Percentiles rank a stretch among this genome's conserved stretches.
Conservation (phyloP, 352 stramenopile genomes). For the Phytophthora niederhauseri region DNA sequence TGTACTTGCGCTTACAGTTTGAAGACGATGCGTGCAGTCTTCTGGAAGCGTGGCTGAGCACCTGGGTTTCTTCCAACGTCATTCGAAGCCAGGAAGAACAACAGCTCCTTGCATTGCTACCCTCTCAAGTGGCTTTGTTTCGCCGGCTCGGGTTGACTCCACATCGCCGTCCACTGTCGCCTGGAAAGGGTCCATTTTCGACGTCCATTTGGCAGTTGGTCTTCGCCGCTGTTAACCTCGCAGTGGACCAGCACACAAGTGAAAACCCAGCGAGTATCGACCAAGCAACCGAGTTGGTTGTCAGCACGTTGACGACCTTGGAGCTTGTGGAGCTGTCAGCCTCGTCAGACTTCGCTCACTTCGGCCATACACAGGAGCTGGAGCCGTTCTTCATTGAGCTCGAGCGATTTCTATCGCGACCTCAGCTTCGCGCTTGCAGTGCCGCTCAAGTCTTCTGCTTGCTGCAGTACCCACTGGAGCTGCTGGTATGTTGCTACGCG, state of each 20-base stretch:
- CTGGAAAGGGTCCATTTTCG: conserved; percentile 1
- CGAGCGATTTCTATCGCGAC: conserved; percentile 23
- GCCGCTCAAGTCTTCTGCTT: conserved; percentile 35
- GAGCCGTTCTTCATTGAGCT: conserved; percentile 30
- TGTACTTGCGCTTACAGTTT: conserved; percentile 76
- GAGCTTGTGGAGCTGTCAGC: conserved; percentile 47
- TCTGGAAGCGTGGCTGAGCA: conserved; percentile 46
- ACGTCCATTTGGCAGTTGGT: conserved; percentile 42
- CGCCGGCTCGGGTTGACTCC: conserved; percentile 33
- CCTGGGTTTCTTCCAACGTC: conserved; percentile 53
- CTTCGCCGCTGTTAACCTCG: conserved; percentile 31
- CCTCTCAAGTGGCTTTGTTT: conserved; percentile 61
- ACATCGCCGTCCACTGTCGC: conserved; percentile 8
- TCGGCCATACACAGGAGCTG: conserved; percentile 10
- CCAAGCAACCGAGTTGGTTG: conserved; percentile 43
- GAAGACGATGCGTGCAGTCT: conserved; percentile 33
- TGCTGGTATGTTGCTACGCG: conserved; percentile 45
- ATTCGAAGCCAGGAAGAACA: conserved; percentile 25
- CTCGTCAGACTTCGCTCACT: conserved; percentile 26
- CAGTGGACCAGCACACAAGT: conserved; percentile 16
- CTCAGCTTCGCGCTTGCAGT: conserved; percentile 26
- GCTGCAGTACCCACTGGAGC: conserved; percentile 51
- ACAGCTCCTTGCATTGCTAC: conserved; percentile 41
- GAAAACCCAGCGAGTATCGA: conserved; percentile 14
- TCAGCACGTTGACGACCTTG: conserved; percentile 42